Conservation (phyloP, 1,284 basidiomycete genomes). For the Marasmius tenuissimus region DNA sequence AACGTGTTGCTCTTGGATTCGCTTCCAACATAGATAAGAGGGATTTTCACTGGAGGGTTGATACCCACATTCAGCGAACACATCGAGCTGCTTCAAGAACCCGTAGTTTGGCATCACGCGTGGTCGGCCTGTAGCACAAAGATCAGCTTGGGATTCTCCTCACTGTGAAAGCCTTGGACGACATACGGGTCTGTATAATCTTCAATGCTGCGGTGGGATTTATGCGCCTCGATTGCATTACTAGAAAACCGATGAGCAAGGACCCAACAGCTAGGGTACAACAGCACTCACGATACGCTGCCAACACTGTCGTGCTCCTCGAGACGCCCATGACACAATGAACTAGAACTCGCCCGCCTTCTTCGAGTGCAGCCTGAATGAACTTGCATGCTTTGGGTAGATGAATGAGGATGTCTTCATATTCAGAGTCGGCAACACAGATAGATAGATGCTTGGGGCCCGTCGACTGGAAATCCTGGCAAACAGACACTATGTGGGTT, state of each 20-base stretch:
- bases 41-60: conserved; percentile 39
- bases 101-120: conserved; percentile 63
- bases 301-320: conserved; percentile 65
- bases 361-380: conserved; percentile 49
- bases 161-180: background rate
- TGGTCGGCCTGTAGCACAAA: conserved; percentile 41
- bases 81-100: conserved; percentile 58
- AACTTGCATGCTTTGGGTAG: conserved; percentile 53
- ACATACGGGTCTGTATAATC: conserved; percentile 34
- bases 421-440: conserved; percentile 57
- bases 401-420: conserved; percentile 58
- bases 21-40: conserved; percentile 55
- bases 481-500: conserved; percentile 62
- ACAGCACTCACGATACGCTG: conserved; percentile 54
- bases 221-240: conserved; percentile 52
- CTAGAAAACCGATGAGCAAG: conserved; percentile 29
- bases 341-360: conserved; percentile 60
- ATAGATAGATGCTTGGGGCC: conserved; percentile 46
- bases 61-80: conserved; percentile 51
- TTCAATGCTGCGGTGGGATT: conserved; percentile 42
- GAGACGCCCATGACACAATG: conserved; percentile 79
- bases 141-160: conserved; percentile 1
- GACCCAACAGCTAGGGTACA: background rate
- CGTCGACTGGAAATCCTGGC: conserved; percentile 49
- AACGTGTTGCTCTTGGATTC: conserved; percentile 50